Percentiles rank a stretch among this genome's conserved stretches.
Conservation (phyloP, 108 stramenopile genomes). For the Cyclotella distinguenda region DNA sequence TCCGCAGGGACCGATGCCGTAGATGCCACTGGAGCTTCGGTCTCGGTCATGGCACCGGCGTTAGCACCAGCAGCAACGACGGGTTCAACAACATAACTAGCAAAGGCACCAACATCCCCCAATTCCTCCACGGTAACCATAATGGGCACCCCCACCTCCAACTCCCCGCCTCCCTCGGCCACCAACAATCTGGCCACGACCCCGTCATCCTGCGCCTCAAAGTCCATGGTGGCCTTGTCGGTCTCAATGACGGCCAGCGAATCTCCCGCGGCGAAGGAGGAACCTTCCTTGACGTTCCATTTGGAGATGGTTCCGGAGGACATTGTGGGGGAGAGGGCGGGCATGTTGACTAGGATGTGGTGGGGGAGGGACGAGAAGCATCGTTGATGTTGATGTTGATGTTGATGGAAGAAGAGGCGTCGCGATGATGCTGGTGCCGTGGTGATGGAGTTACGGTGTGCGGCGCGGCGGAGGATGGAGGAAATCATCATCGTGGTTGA, state of each 20-base stretch:
- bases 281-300: conserved; percentile 68
- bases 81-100: conserved; percentile 38
- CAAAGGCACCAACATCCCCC: conserved; percentile 55
- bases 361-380: conserved; percentile 37
- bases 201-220: conserved; percentile 83
- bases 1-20: conserved; percentile 35
- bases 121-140: conserved; percentile 65
- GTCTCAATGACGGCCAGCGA: conserved; percentile 82
- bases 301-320: conserved; percentile 61
- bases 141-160: conserved; percentile 62
- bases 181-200: conserved; percentile 66
- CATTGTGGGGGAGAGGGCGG: conserved; percentile 93
- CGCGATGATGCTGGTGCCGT: not conserved
- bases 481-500: conserved; percentile 18
- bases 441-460: not conserved
- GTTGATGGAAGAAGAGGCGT: not conserved
- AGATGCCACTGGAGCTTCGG: conserved; percentile 20
- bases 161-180: conserved; percentile 55
- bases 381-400: not conserved
- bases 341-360: conserved; percentile 79
- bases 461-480: conserved; percentile 6
- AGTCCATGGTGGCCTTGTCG: conserved; percentile 90
- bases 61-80: conserved; percentile 35
- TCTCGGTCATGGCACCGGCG: conserved; percentile 19
- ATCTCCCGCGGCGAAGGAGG: conserved; percentile 67